Conservation (phyloP, 2,329 filamentous ascomycete genomes). For the Botryotinia narcissicola region DNA sequence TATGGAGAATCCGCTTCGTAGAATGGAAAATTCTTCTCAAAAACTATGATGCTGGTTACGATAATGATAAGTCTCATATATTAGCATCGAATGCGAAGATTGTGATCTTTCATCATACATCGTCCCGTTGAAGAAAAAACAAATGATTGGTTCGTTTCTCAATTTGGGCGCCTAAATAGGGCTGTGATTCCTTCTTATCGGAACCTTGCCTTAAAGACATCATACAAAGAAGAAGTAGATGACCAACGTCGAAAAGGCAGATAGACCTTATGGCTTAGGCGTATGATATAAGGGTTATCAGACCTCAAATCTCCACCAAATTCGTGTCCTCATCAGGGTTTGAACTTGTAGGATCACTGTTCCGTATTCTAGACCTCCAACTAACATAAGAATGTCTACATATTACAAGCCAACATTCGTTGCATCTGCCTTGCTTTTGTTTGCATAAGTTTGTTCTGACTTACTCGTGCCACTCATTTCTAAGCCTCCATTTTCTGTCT, state of each 20-base stretch:
- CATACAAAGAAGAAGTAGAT: background rate
- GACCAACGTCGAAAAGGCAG: background rate
- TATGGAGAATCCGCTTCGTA: background rate
- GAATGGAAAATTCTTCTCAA: background rate
- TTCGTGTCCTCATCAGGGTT: background rate
- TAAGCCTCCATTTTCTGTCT: background rate
- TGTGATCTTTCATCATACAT: background rate
- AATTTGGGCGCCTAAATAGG: conserved; percentile 5
- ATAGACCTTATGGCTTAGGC: background rate
- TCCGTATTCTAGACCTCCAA: conserved; percentile 11
- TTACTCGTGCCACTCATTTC: conserved; percentile 3
- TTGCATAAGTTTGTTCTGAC: conserved; percentile 11
- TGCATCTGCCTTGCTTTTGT: background rate
- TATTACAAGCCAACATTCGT: conserved; percentile 7
- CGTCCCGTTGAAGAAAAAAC: background rate
- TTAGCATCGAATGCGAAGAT: background rate
- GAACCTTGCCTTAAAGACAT: background rate
- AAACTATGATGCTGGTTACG: background rate
- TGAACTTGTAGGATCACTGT: background rate
- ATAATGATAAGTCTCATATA: background rate
- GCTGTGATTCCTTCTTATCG: conserved; percentile 1
- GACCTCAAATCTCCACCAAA: conserved; percentile 10
- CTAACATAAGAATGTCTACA: conserved; percentile 5
- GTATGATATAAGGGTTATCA: background rate
- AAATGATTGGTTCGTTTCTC: conserved; percentile 8